phyloP scores from a whole-genome alignment of 306 rosid genomes.

The Rubus parviflorus region DNA sequence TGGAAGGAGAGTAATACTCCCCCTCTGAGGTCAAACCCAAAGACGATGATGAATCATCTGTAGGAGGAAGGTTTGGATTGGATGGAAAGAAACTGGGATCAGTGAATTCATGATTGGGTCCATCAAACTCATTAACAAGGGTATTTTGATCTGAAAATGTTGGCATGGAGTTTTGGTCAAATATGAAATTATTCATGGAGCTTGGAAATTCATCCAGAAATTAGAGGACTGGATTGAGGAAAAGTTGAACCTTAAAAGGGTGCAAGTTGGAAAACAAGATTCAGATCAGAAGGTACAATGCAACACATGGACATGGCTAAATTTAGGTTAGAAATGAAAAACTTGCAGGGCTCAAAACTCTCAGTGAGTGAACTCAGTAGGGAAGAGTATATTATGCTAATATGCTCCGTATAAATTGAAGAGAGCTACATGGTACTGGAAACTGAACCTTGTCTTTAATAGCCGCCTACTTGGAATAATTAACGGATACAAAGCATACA shows the following conservation, averaged over 20 bases:
- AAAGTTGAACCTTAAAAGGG: too few relatives aligned
- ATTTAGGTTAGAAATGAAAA: not conserved
- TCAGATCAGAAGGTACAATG: not conserved
- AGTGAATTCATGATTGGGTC: conserved; percentile 25
- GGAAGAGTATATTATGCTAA: not conserved
- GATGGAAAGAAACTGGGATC: conserved; percentile 29
- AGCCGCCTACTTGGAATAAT: conserved; percentile 15
- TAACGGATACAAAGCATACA: not conserved
- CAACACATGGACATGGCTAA: not conserved
- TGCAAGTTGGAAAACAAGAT: too few relatives aligned
- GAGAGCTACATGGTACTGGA: not conserved
- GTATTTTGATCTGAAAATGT: conserved; percentile 26
- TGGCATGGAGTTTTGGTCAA: conserved; percentile 31
- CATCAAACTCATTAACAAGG: conserved; percentile 28
- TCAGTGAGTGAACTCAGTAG: not conserved
- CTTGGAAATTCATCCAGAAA: conserved; percentile 32
- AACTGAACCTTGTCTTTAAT: too few relatives aligned
- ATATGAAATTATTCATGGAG: conserved; percentile 34
- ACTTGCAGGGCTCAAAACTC: not conserved
- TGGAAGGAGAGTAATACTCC: conserved; percentile 36
- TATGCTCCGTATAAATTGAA: not conserved
- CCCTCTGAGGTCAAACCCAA: conserved; percentile 33
- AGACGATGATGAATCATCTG: conserved; percentile 19
- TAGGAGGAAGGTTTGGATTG: conserved; percentile 15
- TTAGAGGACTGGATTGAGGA: too few relatives aligned